Base-by-base conservation (phyloP, 768 basidiomycete genomes). In the Boletellus ananas region DNA sequence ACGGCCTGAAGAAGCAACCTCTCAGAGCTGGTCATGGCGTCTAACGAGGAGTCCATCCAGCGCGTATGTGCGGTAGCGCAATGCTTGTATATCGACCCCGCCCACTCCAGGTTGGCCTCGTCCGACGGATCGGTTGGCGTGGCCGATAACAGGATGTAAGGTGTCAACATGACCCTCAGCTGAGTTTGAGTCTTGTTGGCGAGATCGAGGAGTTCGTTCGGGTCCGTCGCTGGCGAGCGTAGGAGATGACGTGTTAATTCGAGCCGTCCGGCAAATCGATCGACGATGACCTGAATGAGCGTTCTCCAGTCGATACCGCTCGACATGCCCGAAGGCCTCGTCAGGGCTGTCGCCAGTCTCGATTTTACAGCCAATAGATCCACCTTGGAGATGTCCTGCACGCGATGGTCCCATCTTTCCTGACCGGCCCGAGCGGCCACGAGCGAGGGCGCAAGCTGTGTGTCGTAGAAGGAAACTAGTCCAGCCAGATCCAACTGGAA, bases 251-350 rank as follows among this genome's bases (percentile, higher is more conserved):
- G 69, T 8, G 74, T 51, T 17, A 70, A 50, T 46, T 77, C 72
- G 12, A 80, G 61, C n/a, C 78, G 61, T 16, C 67, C 69, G 6
- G 65, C 66, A 45, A 74, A 75, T 7, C 76, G 72, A 37, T 77
- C 67, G 4, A 67, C 61, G n/a, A 78, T 58, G 27, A 70, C 65
- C 10, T 67, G 64, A 12, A 69, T 54, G 33, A 76, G 59, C 3
- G 66, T 63, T 23, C 58, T 57, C 78, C 78, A 79, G 54, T 79
- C 75, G 3, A 77, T 48, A 0, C 66, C 68, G 43, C 68, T 74
- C 1, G 51, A 48, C 12, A 36, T 47, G 5, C 20, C 23, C 7
- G 29, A 33, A 20, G 55, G 39, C 8, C 48, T 34, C 20, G 25
- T 29, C 29, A 59, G 14, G 11, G 12, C 34, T 14, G 52, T 48